These are phyloP conservation scores for Backusella macrospora DNA, from an alignment of 192 early-diverging fungal genomes.

Conservation along the genomic window DNA sequence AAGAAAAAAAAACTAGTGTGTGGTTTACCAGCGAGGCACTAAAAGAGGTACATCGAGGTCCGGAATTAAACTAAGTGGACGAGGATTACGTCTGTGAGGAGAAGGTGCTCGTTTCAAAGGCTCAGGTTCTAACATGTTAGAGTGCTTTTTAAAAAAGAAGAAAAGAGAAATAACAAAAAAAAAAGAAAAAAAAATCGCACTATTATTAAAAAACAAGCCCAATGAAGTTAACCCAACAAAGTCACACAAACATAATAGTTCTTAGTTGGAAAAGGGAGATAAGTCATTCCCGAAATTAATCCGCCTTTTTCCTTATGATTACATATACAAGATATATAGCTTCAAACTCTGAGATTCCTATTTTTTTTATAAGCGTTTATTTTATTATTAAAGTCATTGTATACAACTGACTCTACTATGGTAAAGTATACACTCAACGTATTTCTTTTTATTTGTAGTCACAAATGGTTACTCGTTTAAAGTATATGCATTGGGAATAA, in stretches of 20 bases:
- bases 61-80: slow-evolving; percentile 31
- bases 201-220: background rate
- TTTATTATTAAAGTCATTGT: too few relatives aligned
- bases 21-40: slow-evolving; percentile 27
- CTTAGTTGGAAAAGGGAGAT: too few relatives aligned
- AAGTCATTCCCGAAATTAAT: too few relatives aligned
- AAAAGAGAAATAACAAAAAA: background rate
- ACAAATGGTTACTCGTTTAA: too few relatives aligned
- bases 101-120: background rate
- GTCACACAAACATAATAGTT: background rate
- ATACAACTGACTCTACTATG: too few relatives aligned
- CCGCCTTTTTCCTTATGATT: too few relatives aligned
- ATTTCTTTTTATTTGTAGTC: too few relatives aligned
- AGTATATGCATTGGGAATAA: too few relatives aligned
- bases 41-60: slow-evolving; percentile 31
- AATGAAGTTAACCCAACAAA: background rate
- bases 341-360: too few relatives aligned
- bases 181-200: background rate
- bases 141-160: background rate
- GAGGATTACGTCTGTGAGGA: slow-evolving; percentile 14
- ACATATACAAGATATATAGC: too few relatives aligned
- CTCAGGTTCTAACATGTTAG: slow-evolving; percentile 16
- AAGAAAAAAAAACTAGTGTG: background rate
- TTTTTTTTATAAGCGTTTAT: too few relatives aligned
- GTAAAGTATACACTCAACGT: too few relatives aligned